phyloP scores from a whole-genome alignment of 129 eudicot species.

The Saussurea involucrata region DNA sequence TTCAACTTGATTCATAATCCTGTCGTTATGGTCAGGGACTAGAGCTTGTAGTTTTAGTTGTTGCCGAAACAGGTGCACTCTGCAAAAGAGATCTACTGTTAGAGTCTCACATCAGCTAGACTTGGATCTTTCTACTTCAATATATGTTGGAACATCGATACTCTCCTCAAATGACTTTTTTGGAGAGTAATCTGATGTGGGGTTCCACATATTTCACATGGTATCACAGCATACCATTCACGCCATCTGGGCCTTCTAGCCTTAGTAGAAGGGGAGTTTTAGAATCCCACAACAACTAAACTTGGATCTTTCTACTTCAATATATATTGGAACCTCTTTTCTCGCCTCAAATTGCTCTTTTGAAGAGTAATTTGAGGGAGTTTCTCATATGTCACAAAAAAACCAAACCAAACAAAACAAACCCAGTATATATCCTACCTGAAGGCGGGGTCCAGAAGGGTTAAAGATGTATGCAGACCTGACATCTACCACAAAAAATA shows the following conservation, averaged over 20 bases:
- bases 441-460: not conserved
- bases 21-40: slow-evolving; percentile 45
- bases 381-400: not conserved
- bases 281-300: not conserved
- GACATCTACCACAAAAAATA: not conserved
- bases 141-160: not conserved
- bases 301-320: not conserved
- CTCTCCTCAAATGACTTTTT: not conserved
- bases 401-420: not conserved
- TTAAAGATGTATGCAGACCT: not conserved
- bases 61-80: slow-evolving; percentile 56
- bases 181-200: not conserved
- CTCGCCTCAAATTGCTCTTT: not conserved
- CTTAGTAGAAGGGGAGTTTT: too few species aligned
- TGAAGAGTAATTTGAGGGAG: not conserved
- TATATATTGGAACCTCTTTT: not conserved
- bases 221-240: not conserved
- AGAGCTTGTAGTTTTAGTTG: slow-evolving; percentile 32
- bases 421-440: not conserved
- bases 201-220: not conserved
- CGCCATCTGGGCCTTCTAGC: not conserved
- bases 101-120: not conserved
- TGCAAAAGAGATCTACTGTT: slow-evolving; percentile 31
- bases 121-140: not conserved
- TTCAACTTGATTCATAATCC: not conserved